Evolutionary conservation across 2,329 filamentous ascomycete genomes (phyloP).

Genomic region (Pleurostoma richardsiae): DNA sequence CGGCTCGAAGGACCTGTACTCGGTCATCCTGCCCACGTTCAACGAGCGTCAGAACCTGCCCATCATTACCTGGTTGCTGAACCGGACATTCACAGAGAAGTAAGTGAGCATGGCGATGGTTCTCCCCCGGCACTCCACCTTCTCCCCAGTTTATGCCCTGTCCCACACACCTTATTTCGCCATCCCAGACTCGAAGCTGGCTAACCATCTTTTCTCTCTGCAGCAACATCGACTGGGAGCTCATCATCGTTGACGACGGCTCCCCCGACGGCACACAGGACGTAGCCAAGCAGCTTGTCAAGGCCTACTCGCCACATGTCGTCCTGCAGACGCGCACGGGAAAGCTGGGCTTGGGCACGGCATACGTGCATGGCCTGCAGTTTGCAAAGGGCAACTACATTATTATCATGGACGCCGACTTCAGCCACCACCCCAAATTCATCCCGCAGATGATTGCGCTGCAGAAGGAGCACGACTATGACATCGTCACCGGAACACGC

Average conservation of each 20-base stretch:
- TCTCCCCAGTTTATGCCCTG: no score
- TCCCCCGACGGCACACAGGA: slow-evolving; percentile 93
- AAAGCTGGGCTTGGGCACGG: slow-evolving; percentile 94
- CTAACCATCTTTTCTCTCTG: background rate
- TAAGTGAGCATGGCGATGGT: slow-evolving; percentile 35
- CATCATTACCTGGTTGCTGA: slow-evolving; percentile 90
- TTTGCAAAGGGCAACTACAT: slow-evolving; percentile 91
- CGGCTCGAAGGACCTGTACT: slow-evolving; percentile 70
- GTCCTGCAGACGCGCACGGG: slow-evolving; percentile 82
- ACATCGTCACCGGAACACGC: slow-evolving; percentile 94
- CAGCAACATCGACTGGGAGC: slow-evolving; percentile 92
- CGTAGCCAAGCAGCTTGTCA: slow-evolving; percentile 84
- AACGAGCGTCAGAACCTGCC: slow-evolving; percentile 97
- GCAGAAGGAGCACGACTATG: slow-evolving; percentile 74
- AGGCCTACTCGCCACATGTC: slow-evolving; percentile 76
- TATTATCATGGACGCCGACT: slow-evolving; percentile 99
- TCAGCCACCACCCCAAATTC: slow-evolving; percentile 98
- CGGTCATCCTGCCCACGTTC: slow-evolving; percentile 95
- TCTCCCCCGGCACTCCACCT: no score
- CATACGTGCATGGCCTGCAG: slow-evolving; percentile 91
- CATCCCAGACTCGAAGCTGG: no score
- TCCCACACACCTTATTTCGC: no score
- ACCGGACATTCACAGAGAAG: slow-evolving; percentile 87
- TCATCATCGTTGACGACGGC: slow-evolving; percentile 97
- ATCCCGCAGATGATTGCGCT: slow-evolving; percentile 87